Evolutionary conservation across 2,329 filamentous ascomycete genomes (phyloP).

Genomic region (Fusarium setosum): DNA sequence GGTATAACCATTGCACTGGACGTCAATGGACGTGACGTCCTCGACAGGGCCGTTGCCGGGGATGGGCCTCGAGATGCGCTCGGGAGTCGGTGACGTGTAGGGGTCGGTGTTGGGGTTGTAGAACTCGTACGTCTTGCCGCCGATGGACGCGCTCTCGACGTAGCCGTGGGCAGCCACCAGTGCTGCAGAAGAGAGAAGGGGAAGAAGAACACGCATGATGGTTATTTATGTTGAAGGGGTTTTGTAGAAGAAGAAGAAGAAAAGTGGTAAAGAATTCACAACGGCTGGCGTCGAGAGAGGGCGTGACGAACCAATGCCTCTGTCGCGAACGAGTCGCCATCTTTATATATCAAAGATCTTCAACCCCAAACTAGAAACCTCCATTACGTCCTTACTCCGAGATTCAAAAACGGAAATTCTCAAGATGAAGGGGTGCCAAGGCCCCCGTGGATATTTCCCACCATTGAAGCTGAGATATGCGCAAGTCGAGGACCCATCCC

Average conservation of each 20-base stretch:
- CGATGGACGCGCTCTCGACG: conserved; percentile 58
- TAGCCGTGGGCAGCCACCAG: conserved; percentile 61
- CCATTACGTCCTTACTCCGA: background rate
- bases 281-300: conserved; percentile 11
- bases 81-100: conserved; percentile 55
- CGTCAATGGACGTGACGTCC: conserved; percentile 62
- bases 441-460: conserved; percentile 30
- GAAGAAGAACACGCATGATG: conserved; percentile 41
- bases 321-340: background rate
- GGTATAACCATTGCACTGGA: conserved; percentile 67
- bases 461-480: conserved; percentile 27
- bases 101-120: conserved; percentile 56
- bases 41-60: conserved; percentile 69
- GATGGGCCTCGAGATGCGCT: conserved; percentile 67
- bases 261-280: background rate
- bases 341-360: conserved; percentile 25
- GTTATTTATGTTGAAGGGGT: background rate
- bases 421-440: conserved; percentile 15
- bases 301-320: conserved; percentile 14
- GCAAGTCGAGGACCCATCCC: too few species aligned
- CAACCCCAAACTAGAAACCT: background rate
- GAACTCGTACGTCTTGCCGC: conserved; percentile 48
- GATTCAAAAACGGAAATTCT: conserved; percentile 3
- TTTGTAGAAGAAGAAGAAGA: background rate
- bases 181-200: conserved; percentile 48